Evolutionary conservation across 179 eudicot genomes (phyloP).

Genomic region (Amaranthus tricolor): DNA sequence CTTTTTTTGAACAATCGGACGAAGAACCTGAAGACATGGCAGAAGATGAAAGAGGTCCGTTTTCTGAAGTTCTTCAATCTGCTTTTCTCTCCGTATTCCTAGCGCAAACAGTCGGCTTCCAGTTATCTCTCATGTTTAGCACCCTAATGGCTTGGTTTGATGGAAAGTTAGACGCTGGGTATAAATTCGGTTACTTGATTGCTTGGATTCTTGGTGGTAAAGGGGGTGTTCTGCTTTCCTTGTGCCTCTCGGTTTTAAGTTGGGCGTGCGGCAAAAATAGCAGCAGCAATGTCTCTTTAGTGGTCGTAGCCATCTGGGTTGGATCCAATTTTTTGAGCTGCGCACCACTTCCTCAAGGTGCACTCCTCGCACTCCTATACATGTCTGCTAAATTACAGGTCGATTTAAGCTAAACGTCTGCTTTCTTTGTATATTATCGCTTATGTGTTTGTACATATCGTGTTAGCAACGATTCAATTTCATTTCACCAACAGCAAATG

Average conservation of each 20-base stretch:
- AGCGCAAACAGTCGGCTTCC: conserved; percentile 64
- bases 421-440: neutral
- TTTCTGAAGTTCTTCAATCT: conserved; percentile 62
- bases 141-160: conserved; percentile 67
- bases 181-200: conserved; percentile 61
- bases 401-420: conserved; percentile 34
- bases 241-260: conserved; percentile 74
- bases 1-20: conserved; percentile 35
- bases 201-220: conserved; percentile 79
- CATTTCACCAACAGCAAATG: neutral
- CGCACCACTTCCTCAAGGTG: conserved; percentile 75
- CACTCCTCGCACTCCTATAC: conserved; percentile 71
- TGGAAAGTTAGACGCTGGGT: conserved; percentile 57
- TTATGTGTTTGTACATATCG: conserved; percentile 18
- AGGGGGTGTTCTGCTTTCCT: conserved; percentile 65
- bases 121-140: conserved; percentile 61
- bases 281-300: conserved; percentile 58
- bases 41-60: conserved; percentile 54
- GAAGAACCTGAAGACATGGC: conserved; percentile 36
- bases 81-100: conserved; percentile 63
- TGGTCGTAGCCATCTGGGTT: conserved; percentile 77
- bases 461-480: neutral
- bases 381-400: conserved; percentile 73
- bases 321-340: conserved; percentile 57
- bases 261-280: conserved; percentile 87